Base-by-base conservation (phyloP, 1,139 yeast species). In the Scheffersomyces illinoinensis region DNA sequence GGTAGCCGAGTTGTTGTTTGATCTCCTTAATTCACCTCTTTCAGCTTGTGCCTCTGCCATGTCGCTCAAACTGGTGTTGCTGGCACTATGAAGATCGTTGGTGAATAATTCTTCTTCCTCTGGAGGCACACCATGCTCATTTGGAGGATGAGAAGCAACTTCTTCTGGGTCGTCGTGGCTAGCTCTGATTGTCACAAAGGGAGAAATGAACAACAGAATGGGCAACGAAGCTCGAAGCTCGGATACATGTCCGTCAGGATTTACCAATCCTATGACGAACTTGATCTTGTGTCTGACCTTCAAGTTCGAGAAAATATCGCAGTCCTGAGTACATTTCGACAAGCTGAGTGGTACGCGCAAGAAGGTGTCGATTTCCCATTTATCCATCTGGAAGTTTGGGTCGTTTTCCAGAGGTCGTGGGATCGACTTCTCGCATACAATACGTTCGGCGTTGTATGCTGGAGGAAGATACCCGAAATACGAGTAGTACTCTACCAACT, bases 281-380 rank as follows among this genome's bases (percentile, higher is more conserved):
- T 86, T 85, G 57, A 90, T 75, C 71, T 88, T 89, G 74, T 90
- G 96, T 58, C 89, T 79, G 21, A 90, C 89, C 68, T 88, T 88
- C 62, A 89, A 76, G 73, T 85, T 83, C 57, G 73, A 82, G 65
- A 74, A 76, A 52, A 91, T 79, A 61, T 87, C 90, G 69, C 95
- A 90, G 73, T 93, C 98, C 72, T 93, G 98, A 1, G 97, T 88
- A 67, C 95, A 85, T 66, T 85, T 84, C 2, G 91, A 80, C 58
- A 93, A 78, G 58, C 89, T 85, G 3, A 91, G 81, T 0, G 98
- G 98, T 2, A 93, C 72, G 47, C 77, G 77, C 47, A 93, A 68
- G 54, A 78, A 71, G 1, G 89, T 81, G 55, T 84, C 83, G 17
- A 93, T 72, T 62, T 89, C 92, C 98, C 98, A 93, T 62, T 83